Conservation (phyloP, 2,329 filamentous ascomycete genomes). For the Botrytis tulipae region DNA sequence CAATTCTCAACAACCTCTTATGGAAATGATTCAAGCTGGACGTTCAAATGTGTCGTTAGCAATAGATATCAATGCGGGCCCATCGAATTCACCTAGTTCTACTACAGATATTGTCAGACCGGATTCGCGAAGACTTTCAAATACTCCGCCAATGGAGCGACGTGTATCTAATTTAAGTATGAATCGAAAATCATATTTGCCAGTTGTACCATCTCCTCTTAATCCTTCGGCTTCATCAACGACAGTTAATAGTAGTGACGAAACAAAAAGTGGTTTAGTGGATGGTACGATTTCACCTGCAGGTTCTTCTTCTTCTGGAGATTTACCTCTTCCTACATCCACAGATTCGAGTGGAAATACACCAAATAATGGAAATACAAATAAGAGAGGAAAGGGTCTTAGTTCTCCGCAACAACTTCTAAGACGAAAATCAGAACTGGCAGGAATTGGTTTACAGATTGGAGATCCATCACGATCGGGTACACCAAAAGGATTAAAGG, state of each 20-base stretch:
- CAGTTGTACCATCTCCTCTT: slow-evolving; percentile 37
- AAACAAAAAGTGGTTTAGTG: slow-evolving; percentile 13
- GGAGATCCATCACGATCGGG: slow-evolving; percentile 15
- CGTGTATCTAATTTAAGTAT: slow-evolving; percentile 21
- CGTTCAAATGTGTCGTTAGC: slow-evolving; percentile 18
- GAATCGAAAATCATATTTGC: slow-evolving; percentile 31
- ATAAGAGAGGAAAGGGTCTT: slow-evolving; percentile 21
- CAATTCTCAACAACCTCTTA: slow-evolving; percentile 7
- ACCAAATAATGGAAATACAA: not conserved
- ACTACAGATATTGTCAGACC: slow-evolving; percentile 13
- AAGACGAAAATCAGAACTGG: slow-evolving; percentile 28
- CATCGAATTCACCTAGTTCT: not conserved
- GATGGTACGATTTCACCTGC: slow-evolving; percentile 19
- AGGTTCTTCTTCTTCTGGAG: slow-evolving; percentile 28
- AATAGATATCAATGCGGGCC: not conserved
- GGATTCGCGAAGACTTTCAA: slow-evolving; percentile 17
- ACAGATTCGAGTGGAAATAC: slow-evolving; percentile 18
- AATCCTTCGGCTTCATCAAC: slow-evolving; percentile 30
- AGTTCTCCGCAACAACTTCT: slow-evolving; percentile 28
- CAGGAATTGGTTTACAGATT: slow-evolving; percentile 18
- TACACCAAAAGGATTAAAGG: slow-evolving; percentile 29
- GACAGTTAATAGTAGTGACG: slow-evolving; percentile 24
- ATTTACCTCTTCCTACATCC: slow-evolving; percentile 15
- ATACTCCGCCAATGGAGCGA: slow-evolving; percentile 15
- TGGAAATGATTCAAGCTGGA: slow-evolving; percentile 22